Evolutionary conservation across 1,284 basidiomycete genomes (phyloP).

Genomic region (Leccinum solheimii): DNA sequence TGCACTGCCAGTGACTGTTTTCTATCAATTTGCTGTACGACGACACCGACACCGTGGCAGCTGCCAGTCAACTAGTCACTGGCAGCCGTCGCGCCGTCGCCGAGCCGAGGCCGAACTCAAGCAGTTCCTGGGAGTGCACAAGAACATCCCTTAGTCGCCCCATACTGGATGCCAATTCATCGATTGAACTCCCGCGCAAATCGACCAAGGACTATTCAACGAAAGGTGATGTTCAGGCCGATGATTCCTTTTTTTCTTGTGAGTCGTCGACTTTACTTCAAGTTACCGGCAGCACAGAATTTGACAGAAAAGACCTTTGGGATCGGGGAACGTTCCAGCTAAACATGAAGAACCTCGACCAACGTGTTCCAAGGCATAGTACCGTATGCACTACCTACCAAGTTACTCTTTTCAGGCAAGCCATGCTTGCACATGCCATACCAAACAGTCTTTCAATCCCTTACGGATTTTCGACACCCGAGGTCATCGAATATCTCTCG

Average conservation of each 20-base stretch:
- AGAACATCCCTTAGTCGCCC: too few species aligned
- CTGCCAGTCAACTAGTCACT: too few species aligned
- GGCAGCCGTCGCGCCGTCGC: too few species aligned
- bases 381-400: not conserved
- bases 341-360: too few species aligned
- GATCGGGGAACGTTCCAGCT: not conserved
- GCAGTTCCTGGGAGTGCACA: not conserved
- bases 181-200: not conserved
- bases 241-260: not conserved
- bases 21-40: too few species aligned
- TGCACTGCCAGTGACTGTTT: too few species aligned
- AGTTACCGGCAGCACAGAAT: not conserved
- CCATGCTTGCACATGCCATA: not conserved
- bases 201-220: not conserved
- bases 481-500: conserved; percentile 8
- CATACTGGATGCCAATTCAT: too few species aligned
- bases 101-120: not conserved
- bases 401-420: not conserved
- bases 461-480: not conserved
- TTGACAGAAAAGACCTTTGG: not conserved
- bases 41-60: too few species aligned
- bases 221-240: not conserved
- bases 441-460: not conserved
- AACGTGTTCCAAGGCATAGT: too few species aligned
- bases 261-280: not conserved